Conservation (phyloP, 306 rosid genomes). For the Hylodesmum podocarpum region DNA sequence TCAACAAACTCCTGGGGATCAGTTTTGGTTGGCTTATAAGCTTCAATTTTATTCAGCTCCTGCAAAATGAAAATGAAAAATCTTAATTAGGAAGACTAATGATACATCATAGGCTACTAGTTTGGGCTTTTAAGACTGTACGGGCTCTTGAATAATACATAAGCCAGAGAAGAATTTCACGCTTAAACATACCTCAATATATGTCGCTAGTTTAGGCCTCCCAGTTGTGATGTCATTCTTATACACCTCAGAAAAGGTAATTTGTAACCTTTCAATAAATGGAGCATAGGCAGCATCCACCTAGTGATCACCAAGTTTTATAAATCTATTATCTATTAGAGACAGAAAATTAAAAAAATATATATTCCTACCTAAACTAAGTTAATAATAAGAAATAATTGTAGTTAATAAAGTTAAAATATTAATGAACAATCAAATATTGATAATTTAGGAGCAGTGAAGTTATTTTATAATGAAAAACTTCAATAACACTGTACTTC, state of each 20-base stretch:
- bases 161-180: neutral
- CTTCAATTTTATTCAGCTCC: constrained; percentile 61
- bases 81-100: neutral
- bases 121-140: neutral
- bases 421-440: too few relatives aligned
- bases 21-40: constrained; percentile 49
- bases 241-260: constrained; percentile 38
- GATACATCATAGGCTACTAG: neutral
- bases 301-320: constrained; percentile 36
- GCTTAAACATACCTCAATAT: constrained; percentile 50
- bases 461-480: neutral
- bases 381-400: too few relatives aligned
- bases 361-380: too few relatives aligned
- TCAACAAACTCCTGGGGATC: constrained; percentile 45
- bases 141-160: neutral
- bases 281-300: constrained; percentile 61
- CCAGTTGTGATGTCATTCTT: constrained; percentile 52
- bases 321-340: neutral
- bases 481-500: neutral
- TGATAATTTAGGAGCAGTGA: too few relatives aligned
- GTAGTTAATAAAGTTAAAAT: too few relatives aligned
- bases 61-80: constrained; percentile 19
- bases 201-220: constrained; percentile 61
- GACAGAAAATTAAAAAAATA: too few relatives aligned
- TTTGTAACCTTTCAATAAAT: constrained; percentile 54